Percentiles rank a stretch among this genome's conserved stretches.
phyloP scores from a whole-genome alignment of 108 stramenopile genomes.

The Skeletonema costatum region DNA sequence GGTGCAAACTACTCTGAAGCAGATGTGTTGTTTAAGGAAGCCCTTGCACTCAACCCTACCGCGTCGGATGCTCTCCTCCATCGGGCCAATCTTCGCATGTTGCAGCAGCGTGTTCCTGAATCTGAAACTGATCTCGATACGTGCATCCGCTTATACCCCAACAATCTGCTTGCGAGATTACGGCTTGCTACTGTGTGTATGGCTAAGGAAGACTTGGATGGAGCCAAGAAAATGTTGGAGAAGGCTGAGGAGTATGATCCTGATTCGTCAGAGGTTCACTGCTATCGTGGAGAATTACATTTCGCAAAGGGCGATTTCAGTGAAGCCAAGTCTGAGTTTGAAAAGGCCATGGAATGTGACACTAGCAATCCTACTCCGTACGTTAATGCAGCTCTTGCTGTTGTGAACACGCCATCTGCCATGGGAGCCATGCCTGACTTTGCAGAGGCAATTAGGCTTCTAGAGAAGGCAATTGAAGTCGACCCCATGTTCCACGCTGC shows the following conservation, averaged over 20 bases:
- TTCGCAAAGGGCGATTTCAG: conserved; percentile 79
- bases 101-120: conserved; percentile 63
- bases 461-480: conserved; percentile 82
- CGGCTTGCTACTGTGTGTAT: conserved; percentile 86
- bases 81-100: conserved; percentile 86
- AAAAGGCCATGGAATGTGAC: conserved; percentile 82
- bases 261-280: conserved; percentile 83
- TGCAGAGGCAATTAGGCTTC: conserved; percentile 59
- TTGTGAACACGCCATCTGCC: conserved; percentile 76
- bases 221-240: conserved; percentile 77
- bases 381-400: conserved; percentile 86
- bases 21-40: conserved; percentile 71
- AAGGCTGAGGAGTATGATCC: conserved; percentile 70
- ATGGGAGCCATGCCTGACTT: conserved; percentile 75
- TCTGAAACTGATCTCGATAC: conserved; percentile 75
- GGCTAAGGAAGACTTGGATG: conserved; percentile 67
- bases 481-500: conserved; percentile 92
- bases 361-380: conserved; percentile 87
- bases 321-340: conserved; percentile 73
- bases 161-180: conserved; percentile 81
- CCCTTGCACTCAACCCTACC: conserved; percentile 73
- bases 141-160: conserved; percentile 77
- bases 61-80: conserved; percentile 86
- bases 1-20: conserved; percentile 68
- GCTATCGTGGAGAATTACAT: conserved; percentile 86